Evolutionary conservation across 1,139 yeast species (phyloP).

Genomic region (Pichia cactophila): DNA sequence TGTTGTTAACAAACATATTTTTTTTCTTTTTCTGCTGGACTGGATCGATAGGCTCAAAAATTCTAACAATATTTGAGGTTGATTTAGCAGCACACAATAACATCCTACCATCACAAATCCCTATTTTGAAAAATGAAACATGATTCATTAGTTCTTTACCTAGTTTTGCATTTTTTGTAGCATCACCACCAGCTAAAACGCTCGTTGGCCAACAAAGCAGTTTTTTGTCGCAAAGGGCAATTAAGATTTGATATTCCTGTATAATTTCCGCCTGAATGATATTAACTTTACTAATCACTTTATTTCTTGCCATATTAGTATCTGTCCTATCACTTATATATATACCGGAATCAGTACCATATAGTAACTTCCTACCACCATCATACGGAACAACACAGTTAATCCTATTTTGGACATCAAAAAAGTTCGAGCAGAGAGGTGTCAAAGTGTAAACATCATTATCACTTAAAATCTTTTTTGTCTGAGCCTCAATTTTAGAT

Average conservation of each 20-base stretch:
- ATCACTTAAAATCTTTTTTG: constrained; percentile 58
- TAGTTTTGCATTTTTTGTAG: constrained; percentile 57
- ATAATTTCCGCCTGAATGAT: constrained; percentile 87
- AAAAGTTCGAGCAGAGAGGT: constrained; percentile 66
- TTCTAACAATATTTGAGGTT: constrained; percentile 67
- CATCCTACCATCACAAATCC: constrained; percentile 83
- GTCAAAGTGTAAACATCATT: constrained; percentile 77
- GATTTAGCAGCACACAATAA: constrained; percentile 86
- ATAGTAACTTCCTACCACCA: constrained; percentile 84
- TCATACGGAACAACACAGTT: constrained; percentile 93
- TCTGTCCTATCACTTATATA: constrained; percentile 59
- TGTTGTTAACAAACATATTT: constrained; percentile 60
- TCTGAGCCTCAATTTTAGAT: constrained; percentile 74
- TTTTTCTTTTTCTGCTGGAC: constrained; percentile 47
- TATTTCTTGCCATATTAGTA: constrained; percentile 56
- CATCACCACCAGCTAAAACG: constrained; percentile 36
- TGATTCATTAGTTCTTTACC: constrained; percentile 78
- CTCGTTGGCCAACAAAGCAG: constrained; percentile 82
- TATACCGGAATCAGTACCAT: constrained; percentile 89
- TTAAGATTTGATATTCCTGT: constrained; percentile 81
- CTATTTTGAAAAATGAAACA: constrained; percentile 84
- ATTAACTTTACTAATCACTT: constrained; percentile 66
- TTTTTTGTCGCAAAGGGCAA: constrained; percentile 77
- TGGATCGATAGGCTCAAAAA: constrained; percentile 74
- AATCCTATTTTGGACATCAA: constrained; percentile 65